These are phyloP conservation scores for Wickerhamomyces queroliae DNA, from an alignment of 805 yeast genomes.

Conservation along the genomic window DNA sequence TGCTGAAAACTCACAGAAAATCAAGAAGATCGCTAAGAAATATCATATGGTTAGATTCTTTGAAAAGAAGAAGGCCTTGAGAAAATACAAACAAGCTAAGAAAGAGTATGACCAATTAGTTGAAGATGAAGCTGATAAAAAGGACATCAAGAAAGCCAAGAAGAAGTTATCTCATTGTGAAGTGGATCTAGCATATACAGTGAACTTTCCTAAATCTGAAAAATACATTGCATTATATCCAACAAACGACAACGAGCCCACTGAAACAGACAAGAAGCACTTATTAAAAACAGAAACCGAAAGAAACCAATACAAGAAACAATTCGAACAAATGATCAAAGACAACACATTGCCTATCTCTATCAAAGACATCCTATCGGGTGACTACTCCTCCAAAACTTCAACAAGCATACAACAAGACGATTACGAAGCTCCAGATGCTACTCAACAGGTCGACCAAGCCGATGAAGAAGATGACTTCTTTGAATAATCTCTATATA, in stretches of 20 bases:
- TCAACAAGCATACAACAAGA: no score
- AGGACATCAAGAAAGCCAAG: constrained; percentile 35
- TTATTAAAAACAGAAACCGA: constrained; percentile 35
- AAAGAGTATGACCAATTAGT: constrained; percentile 25
- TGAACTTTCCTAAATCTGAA: constrained; percentile 70
- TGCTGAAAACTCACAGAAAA: constrained; percentile 37
- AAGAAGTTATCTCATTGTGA: constrained; percentile 50
- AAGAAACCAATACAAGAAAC: constrained; percentile 43
- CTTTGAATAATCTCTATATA: constrained; percentile 14
- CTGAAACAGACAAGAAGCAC: constrained; percentile 28
- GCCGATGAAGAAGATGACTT: constrained; percentile 23
- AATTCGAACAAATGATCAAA: constrained; percentile 46
- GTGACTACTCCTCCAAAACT: constrained; percentile 22
- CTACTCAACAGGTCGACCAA: constrained; percentile 18
- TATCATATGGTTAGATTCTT: constrained; percentile 94
- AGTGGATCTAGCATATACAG: constrained; percentile 68
- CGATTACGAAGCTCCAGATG: constrained; percentile 11
- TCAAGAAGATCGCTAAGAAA: constrained; percentile 53
- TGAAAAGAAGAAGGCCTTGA: constrained; percentile 78
- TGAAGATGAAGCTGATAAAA: constrained; percentile 21
- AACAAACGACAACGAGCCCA: constrained; percentile 24
- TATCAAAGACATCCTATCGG: constrained; percentile 36
- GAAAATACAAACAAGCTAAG: constrained; percentile 51
- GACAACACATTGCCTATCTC: constrained; percentile 53
- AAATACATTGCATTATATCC: constrained; percentile 82